Base-by-base conservation (phyloP, 257 asterid genomes). In the Jasminum sambac region DNA sequence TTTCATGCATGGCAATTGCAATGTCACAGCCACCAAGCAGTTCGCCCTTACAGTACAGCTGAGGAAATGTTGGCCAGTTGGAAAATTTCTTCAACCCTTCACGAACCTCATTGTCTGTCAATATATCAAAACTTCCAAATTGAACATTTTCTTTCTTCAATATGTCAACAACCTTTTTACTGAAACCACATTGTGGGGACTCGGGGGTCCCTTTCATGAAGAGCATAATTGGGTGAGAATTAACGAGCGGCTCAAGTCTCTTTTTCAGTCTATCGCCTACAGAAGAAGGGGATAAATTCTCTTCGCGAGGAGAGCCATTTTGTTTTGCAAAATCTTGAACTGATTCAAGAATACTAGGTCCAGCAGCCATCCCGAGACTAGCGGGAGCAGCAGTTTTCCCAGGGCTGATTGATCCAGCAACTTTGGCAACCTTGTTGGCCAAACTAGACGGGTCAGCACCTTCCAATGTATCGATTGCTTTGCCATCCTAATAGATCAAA, bases 1-100 rank as follows among this genome's bases (percentile, higher is more conserved):
- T 81, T 74, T 95, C 95, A 57, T 95, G 97, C 98, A 95, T 91
- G 37, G 97, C 84, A 69, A 83, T 82, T 37, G 74, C 84, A 76
- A 95, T 91, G 83, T 95, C 99, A 42, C 90, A 82, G 34, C 98
- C 99, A 60, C 99, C 99, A 50, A 95, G 95, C 38, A 95, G 88
- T 73, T 95, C 99, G n/a, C 99, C 99, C 77, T 88, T 89, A 76
- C 91, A 91, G 81, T 89, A 95, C 30, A 95, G 88, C 74, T 91
- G 99, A 66, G 99, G 99, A 79, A 81, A 91, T 6, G 99, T 95
- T 19, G 99, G 99, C 99, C 99, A 95, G 88, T 89, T 91, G 17
- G 99, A 82, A 64, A 83, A 85, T 75, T 84, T 87, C 86, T 95
- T 95, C 82, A 95, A 68, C 11, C 98, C 98, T 76, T 89, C 98